Percentiles rank a stretch among this genome's conserved stretches.
These are phyloP conservation scores for Protea cynaroides DNA, from an alignment of 164 flowering plant genomes.

Conservation along the genomic window DNA sequence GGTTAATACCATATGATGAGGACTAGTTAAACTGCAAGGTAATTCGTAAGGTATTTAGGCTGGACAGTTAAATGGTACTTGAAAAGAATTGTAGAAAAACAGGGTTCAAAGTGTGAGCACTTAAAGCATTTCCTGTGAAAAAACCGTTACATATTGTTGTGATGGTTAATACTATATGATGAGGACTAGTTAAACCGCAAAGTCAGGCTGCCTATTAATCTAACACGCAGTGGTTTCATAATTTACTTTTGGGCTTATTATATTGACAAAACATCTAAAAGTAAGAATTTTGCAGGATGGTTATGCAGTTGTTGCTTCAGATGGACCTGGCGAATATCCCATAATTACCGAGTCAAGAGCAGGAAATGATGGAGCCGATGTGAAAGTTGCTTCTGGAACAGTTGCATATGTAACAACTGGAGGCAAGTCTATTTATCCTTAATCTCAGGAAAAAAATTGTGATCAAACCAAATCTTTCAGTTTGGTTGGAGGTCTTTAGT, in stretches of 20 bases:
- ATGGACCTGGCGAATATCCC: conserved; percentile 94
- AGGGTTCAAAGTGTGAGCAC: too few relatives aligned
- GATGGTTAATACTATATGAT: neutral
- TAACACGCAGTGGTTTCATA: too few relatives aligned
- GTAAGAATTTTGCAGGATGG: conserved; percentile 59
- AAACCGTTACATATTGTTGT: neutral
- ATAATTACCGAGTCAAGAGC: conserved; percentile 88
- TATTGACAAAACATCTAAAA: neutral
- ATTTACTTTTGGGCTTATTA: neutral
- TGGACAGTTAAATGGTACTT: too few relatives aligned
- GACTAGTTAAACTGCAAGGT: too few relatives aligned
- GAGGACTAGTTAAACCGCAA: neutral
- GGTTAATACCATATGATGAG: neutral
- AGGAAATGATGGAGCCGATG: conserved; percentile 86
- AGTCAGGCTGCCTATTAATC: too few relatives aligned
- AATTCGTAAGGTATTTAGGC: too few relatives aligned
- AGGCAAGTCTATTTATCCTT: conserved; percentile 30
- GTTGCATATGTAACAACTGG: conserved; percentile 97
- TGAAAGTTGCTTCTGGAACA: conserved; percentile 67
- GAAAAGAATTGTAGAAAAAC: too few relatives aligned
- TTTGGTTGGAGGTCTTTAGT: too few relatives aligned
- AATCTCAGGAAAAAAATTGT: neutral
- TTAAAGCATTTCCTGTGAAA: too few relatives aligned
- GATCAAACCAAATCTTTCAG: too few relatives aligned
- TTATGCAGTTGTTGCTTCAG: conserved; percentile 90